Percentiles rank a stretch among this genome's conserved stretches.
Conservation (phyloP, 768 basidiomycete species). For the Phanerochaete sordida region DNA sequence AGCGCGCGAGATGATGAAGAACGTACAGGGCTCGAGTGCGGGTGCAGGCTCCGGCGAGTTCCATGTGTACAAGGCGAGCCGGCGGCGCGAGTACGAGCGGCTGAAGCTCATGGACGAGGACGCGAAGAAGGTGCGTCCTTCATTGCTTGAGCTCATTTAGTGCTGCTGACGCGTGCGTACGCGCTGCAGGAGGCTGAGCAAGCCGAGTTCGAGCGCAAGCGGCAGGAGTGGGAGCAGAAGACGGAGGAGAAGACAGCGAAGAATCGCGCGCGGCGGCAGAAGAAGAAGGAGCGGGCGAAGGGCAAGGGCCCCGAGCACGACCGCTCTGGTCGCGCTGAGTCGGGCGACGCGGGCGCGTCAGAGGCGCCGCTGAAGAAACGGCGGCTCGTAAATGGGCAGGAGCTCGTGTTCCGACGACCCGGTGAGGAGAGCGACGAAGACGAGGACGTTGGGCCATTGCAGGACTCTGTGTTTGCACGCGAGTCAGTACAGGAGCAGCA, state of each 20-base stretch:
- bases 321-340: slow-evolving; percentile 8
- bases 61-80: slow-evolving; percentile 95
- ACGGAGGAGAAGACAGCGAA: slow-evolving; percentile 91
- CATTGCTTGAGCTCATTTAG: not conserved
- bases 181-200: slow-evolving; percentile 59
- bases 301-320: slow-evolving; percentile 27
- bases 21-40: slow-evolving; percentile 96
- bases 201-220: slow-evolving; percentile 72
- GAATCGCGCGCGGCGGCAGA: slow-evolving; percentile 90
- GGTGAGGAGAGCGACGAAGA: slow-evolving; percentile 43
- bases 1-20: slow-evolving; percentile 97
- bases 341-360: slow-evolving; percentile 17
- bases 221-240: slow-evolving; percentile 62
- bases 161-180: not conserved
- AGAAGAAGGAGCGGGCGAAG: slow-evolving; percentile 79
- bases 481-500: not conserved
- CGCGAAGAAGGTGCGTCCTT: slow-evolving; percentile 57
- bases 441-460: slow-evolving; percentile 22
- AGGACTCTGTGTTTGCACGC: too few species aligned
- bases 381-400: slow-evolving; percentile 75
- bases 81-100: slow-evolving; percentile 93
- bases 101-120: slow-evolving; percentile 87
- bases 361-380: slow-evolving; percentile 69
- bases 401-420: slow-evolving; percentile 53
- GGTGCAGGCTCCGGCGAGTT: slow-evolving; percentile 98